phyloP scores from a whole-genome alignment of 768 basidiomycete species.

The Mycena capillaripes region DNA sequence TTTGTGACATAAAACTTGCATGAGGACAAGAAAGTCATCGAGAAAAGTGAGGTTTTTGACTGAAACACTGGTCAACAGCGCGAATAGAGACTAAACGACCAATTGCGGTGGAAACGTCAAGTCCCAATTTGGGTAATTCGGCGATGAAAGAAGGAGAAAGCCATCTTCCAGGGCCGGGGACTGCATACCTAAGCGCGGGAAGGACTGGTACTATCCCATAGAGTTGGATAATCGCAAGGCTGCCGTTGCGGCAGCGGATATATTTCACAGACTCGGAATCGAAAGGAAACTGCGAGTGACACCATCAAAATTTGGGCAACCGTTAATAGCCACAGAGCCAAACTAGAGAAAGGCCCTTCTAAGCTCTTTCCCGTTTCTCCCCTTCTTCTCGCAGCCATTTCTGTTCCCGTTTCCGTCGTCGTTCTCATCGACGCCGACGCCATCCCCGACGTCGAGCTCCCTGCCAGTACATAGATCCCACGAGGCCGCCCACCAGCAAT shows the following conservation, averaged over 20 bases:
- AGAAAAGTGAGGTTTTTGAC: slow-evolving; percentile 41
- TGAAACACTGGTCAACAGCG: too few relatives aligned
- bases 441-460: slow-evolving; percentile 41
- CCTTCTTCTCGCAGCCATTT: background rate
- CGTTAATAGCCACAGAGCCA: too few relatives aligned
- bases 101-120: background rate
- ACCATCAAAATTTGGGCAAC: too few relatives aligned
- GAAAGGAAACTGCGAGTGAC: too few relatives aligned
- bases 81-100: background rate
- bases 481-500: slow-evolving; percentile 44
- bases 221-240: too few relatives aligned
- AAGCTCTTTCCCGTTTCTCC: background rate
- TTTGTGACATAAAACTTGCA: slow-evolving; percentile 12
- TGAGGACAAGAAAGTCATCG: slow-evolving; percentile 38
- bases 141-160: background rate
- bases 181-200: background rate
- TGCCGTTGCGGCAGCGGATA: background rate
- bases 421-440: slow-evolving; percentile 35
- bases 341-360: too few relatives aligned
- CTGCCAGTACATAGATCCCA: slow-evolving; percentile 49
- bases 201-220: too few relatives aligned
- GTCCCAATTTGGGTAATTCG: background rate
- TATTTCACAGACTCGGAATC: too few relatives aligned
- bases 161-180: background rate
- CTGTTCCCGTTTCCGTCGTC: background rate